Evolutionary conservation across 495 filamentous ascomycete species (phyloP), one percentile per base, ranked within the genome.

Genomic region (Hyphodiscus hymeniophilus): DNA sequence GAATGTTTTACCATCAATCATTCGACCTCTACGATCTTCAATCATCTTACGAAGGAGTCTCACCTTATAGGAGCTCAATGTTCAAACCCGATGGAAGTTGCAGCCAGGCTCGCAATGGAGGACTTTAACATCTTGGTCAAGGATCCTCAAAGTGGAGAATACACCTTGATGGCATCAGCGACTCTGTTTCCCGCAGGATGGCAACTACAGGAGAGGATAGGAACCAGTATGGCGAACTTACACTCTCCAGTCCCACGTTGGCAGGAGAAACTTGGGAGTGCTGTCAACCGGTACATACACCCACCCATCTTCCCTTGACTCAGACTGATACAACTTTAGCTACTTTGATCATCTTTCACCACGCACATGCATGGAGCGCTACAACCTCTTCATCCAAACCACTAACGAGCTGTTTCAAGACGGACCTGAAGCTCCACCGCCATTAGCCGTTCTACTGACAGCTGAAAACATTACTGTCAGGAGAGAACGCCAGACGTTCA

Each of bases 151-250:
- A 73, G 75, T 45, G 57, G 57, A 8, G 57, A 59, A 22, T 71
- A 73, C 42, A 55, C 22, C 51, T 74, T 75, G 8, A 62, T 67
- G n/a, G 76, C 75, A 18, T 77, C 74, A 46, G 75, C 75, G 20
- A 80, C 71, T 35, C 61, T 77, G 4, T 78, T 77, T 48, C 76
- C 76, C 0, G 71, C 73, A 1, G 76, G 75, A 12, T 80, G 76
- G 76, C 69, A 67, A 11, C 66, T 80, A 1, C 55, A 70, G 40
- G 64, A 76, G 45, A 67, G 75, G 16, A 77, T 80, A 42, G 75
- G 74, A 18, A 73, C 66, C 58, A 71, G 70, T 5, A 70, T 79
- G 47, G 68, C 67, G n/a, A 61, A 65, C 34, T 60, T 80, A 23
- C 74, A 79, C 46, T 59, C 56, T 17, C 69, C 72, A 1, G 73